These are phyloP conservation scores for Suillus placidus DNA, from an alignment of 768 basidiomycete genomes.

Conservation along the genomic window DNA sequence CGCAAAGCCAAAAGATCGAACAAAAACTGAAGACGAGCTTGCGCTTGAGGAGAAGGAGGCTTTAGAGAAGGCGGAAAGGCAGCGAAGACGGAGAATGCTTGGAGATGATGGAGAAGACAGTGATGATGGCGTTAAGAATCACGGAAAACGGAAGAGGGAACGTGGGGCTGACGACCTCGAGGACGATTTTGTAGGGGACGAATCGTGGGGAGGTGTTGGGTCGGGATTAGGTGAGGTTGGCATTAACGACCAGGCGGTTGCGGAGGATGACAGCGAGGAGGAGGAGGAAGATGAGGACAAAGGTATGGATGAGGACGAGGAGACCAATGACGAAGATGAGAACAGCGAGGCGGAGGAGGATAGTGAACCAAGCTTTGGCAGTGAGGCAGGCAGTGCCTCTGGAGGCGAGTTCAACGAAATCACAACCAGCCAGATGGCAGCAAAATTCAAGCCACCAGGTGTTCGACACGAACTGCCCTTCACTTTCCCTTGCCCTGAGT, in stretches of 20 bases:
- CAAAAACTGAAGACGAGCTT: slow-evolving; percentile 95
- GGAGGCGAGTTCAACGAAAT: slow-evolving; percentile 48
- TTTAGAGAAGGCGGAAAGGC: slow-evolving; percentile 83
- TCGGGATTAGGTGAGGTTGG: slow-evolving; percentile 40
- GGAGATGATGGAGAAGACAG: slow-evolving; percentile 75
- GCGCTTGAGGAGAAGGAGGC: slow-evolving; percentile 86
- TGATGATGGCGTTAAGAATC: slow-evolving; percentile 48
- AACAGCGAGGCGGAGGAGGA: slow-evolving; percentile 43
- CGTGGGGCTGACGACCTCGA: slow-evolving; percentile 85
- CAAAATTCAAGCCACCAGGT: slow-evolving; percentile 32
- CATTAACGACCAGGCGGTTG: slow-evolving; percentile 39
- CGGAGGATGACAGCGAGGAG: slow-evolving; percentile 33
- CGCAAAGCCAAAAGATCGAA: slow-evolving; percentile 91
- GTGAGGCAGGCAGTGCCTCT: slow-evolving; percentile 36
- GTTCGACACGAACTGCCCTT: slow-evolving; percentile 76
- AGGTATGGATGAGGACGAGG: slow-evolving; percentile 35
- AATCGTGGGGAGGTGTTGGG: slow-evolving; percentile 37
- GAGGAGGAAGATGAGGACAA: slow-evolving; percentile 33
- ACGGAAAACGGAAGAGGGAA: slow-evolving; percentile 50
- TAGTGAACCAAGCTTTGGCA: slow-evolving; percentile 21
- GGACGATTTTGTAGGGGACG: slow-evolving; percentile 72
- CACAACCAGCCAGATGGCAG: slow-evolving; percentile 34
- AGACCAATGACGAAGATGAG: slow-evolving; percentile 35
- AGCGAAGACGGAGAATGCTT: slow-evolving; percentile 79
- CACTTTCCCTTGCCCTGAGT: slow-evolving; percentile 87